A percentile compares a stretch with the other conserved stretches of the same genome.
Conservation (phyloP, 257 asterid species). For the Craterostigma plantagineum region DNA sequence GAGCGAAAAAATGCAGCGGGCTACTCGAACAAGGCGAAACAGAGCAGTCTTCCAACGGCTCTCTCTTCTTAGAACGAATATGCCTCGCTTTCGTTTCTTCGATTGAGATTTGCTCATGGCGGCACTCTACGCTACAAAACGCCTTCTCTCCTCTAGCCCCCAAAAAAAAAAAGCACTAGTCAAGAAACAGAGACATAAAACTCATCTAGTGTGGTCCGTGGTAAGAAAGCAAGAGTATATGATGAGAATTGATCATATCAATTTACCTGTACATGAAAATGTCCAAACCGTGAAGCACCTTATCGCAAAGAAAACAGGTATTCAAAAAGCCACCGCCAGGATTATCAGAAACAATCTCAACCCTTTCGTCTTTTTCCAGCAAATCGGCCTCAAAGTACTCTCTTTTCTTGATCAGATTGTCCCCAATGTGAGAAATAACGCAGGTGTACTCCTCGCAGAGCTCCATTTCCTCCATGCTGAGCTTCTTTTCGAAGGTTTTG, state of each 20-base stretch:
- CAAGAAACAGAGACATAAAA: too few relatives aligned
- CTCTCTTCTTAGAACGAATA: slow-evolving; percentile 6
- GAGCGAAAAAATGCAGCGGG: not conserved
- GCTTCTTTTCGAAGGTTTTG: slow-evolving; percentile 1
- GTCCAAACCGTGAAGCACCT: slow-evolving; percentile 77
- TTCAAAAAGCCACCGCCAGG: slow-evolving; percentile 23
- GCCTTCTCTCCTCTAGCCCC: slow-evolving; percentile 63
- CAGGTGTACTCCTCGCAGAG: slow-evolving; percentile 89
- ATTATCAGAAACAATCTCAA: slow-evolving; percentile 9
- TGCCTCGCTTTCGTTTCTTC: slow-evolving; percentile 44
- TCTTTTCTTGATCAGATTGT: slow-evolving; percentile 31
- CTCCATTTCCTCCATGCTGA: slow-evolving; percentile 38
- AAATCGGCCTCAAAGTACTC: slow-evolving; percentile 44
- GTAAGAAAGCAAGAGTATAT: too few relatives aligned
- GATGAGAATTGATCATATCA: too few relatives aligned
- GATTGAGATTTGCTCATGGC: slow-evolving; percentile 30
- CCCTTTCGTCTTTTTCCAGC: slow-evolving; percentile 11
- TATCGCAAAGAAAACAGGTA: slow-evolving; percentile 64
- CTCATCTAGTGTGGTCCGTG: too few relatives aligned
- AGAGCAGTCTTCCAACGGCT: not conserved
- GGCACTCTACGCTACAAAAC: slow-evolving; percentile 64
- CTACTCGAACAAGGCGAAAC: not conserved
- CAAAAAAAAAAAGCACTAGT: too few relatives aligned
- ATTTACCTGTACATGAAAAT: slow-evolving; percentile 79
- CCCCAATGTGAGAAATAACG: slow-evolving; percentile 54